Evolutionary conservation across 225 moss, liverwort and hornwort species (phyloP).

Genomic region (Pleurozium schreberi): DNA sequence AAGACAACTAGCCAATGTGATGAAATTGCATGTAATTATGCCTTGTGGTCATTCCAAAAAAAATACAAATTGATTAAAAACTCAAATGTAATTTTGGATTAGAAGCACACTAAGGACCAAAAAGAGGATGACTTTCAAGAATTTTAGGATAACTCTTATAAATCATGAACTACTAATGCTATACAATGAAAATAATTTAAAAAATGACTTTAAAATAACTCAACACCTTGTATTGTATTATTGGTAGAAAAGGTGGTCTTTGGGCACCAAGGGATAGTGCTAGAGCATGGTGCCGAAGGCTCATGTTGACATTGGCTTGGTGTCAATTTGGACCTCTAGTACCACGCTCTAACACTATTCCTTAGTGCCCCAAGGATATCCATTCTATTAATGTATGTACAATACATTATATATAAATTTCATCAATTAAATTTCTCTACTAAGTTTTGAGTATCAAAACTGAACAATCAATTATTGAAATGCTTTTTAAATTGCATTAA

Average conservation of each 20-base stretch:
- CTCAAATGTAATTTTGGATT: background rate
- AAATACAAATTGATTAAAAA: background rate
- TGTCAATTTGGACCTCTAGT: background rate
- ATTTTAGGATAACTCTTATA: background rate
- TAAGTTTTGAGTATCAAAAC: background rate
- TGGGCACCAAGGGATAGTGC: background rate
- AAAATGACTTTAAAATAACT: background rate
- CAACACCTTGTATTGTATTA: background rate
- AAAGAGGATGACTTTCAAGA: background rate
- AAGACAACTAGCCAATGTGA: background rate
- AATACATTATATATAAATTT: background rate
- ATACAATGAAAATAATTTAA: background rate
- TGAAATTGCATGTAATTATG: background rate
- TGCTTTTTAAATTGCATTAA: background rate
- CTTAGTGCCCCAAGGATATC: background rate
- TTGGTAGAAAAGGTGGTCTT: background rate
- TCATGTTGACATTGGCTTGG: background rate
- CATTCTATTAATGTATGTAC: background rate
- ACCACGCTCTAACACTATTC: background rate
- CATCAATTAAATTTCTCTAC: background rate
- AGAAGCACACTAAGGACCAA: background rate
- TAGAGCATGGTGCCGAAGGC: background rate
- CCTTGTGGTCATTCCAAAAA: background rate
- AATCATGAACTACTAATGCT: background rate
- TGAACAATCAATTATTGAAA: background rate